Conservation (phyloP, 2,329 filamentous ascomycete species). For the Aspergillus ruber region DNA sequence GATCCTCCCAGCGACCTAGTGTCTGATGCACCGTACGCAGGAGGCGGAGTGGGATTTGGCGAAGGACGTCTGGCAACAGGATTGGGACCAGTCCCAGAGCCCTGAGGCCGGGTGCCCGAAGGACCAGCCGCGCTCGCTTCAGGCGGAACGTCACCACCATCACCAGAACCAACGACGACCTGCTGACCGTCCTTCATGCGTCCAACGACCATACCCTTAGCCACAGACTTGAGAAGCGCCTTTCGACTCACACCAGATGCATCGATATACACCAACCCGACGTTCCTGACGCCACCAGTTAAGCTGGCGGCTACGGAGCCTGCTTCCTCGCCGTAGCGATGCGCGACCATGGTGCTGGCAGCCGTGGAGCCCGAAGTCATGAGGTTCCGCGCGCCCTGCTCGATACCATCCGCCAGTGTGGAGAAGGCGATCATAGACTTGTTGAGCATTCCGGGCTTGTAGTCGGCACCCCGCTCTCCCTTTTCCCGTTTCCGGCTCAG, state of each 20-base stretch:
- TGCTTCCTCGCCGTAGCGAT: slow-evolving; percentile 81
- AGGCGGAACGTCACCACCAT: slow-evolving; percentile 35
- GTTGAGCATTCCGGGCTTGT: slow-evolving; percentile 89
- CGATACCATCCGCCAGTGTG: slow-evolving; percentile 88
- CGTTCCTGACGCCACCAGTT: slow-evolving; percentile 86
- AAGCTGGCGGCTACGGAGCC: slow-evolving; percentile 68
- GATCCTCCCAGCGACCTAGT: slow-evolving; percentile 29
- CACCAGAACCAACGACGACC: slow-evolving; percentile 42
- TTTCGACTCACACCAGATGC: slow-evolving; percentile 84
- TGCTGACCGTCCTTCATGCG: slow-evolving; percentile 44
- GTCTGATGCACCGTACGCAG: slow-evolving; percentile 33
- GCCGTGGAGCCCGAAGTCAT: slow-evolving; percentile 68
- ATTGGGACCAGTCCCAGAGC: slow-evolving; percentile 10
- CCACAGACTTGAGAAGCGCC: slow-evolving; percentile 88
- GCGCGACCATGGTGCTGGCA: slow-evolving; percentile 80
- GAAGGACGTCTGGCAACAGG: slow-evolving; percentile 24
- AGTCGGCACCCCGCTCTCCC: slow-evolving; percentile 49
- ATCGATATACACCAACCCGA: slow-evolving; percentile 94
- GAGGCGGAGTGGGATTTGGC: slow-evolving; percentile 33
- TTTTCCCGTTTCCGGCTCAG: slow-evolving; percentile 58
- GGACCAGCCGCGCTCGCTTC: slow-evolving; percentile 1
- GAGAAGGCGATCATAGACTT: slow-evolving; percentile 95
- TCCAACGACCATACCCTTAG: slow-evolving; percentile 74
- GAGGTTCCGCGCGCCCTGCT: slow-evolving; percentile 74
- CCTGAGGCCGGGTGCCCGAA: slow-evolving; percentile 5